A percentile compares a stretch with the other conserved stretches of the same genome.
These are phyloP conservation scores for Metarhizium brunneum DNA, from an alignment of 2,329 filamentous ascomycete genomes.

Conservation along the genomic window DNA sequence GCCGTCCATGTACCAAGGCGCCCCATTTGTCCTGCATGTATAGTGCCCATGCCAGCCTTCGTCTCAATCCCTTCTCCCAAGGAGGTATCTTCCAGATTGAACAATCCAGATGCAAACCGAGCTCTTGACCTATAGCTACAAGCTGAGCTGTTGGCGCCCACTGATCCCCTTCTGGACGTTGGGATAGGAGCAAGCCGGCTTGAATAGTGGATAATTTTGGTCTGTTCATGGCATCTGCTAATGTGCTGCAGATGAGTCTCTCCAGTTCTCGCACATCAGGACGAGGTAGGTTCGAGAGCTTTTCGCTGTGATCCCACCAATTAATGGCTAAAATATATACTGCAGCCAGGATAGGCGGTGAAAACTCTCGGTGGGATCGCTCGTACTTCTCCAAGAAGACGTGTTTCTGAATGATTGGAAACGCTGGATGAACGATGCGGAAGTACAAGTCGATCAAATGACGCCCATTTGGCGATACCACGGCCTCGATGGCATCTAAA, in stretches of 20 bases:
- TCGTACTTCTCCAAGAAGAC: constrained; percentile 74
- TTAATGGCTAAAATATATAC: constrained; percentile 81
- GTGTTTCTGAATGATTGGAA: constrained; percentile 73
- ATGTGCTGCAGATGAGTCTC: constrained; percentile 59
- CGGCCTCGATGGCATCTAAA: constrained; percentile 61
- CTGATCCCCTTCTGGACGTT: constrained; percentile 67
- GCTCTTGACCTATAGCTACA: constrained; percentile 77
- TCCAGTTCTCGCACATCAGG: constrained; percentile 70
- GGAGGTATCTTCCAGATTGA: constrained; percentile 76
- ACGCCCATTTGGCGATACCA: constrained; percentile 69
- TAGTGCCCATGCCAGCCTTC: constrained; percentile 79
- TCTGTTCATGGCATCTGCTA: constrained; percentile 68
- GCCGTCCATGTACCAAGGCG: constrained; percentile 73
- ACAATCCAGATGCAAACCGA: constrained; percentile 84
- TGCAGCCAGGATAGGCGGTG: constrained; percentile 66
- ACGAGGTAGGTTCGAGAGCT: constrained; percentile 52
- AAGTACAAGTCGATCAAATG: constrained; percentile 76
- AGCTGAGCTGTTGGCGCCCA: constrained; percentile 82
- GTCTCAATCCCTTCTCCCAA: constrained; percentile 80
- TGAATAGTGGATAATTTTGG: constrained; percentile 77
- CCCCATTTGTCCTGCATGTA: constrained; percentile 96
- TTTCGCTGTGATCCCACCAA: constrained; percentile 72
- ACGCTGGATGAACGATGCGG: constrained; percentile 67
- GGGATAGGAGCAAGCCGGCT: constrained; percentile 64
- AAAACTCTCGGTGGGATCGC: constrained; percentile 62